Evolutionary conservation across 2,329 filamentous ascomycete genomes (phyloP), one percentile per base, ranked within the genome.

Genomic region (Penicillium expansum): DNA sequence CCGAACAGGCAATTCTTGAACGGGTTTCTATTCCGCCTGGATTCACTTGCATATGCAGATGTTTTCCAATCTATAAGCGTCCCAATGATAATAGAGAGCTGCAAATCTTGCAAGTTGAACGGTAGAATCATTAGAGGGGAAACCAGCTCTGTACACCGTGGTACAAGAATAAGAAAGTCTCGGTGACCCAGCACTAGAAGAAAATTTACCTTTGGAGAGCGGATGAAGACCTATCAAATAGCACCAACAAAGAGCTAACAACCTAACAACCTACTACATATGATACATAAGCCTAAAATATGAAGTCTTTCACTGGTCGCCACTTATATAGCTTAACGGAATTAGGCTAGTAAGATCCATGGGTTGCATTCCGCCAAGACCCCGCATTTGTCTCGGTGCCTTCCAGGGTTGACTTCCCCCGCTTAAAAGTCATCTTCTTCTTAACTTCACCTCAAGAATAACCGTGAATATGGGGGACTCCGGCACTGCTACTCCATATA

Each of bases 401-500:
- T 45, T 57, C 41, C 41, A 29, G 10, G 32, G 45, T 49, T 43
- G 3, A 42, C 32, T 44, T 54, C 38, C 48, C 42, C 32, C 55
- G 29, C 47, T 20, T 14, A n/a, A 20, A 20, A 37, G 32, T 43
- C 32, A 14, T 48, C 39, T 39, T 35, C 55, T 38, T 52, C 22
- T 42, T 43, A 43, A 48, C 44, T 20, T 50, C 45, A 27, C 44
- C 39, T 56, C 50, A 30, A 49, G 54, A 39, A 50, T 48, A 48
- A 37, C 14, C 8, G 13, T 61, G 56, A 62, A 24, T 24, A 74
- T 74, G 72, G 72, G 72, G 50, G 72, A 74, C 59, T 68, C 60
- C 51, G 72, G 71, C 8, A 54, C 64, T 35, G 49, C 55, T 22
- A 61, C 54, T n/a, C 54, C 54, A 27, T 39, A 61, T 6, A 22